Evolutionary conservation across 1,284 basidiomycete species (phyloP).

Genomic region (Moniliophthora roreri): DNA sequence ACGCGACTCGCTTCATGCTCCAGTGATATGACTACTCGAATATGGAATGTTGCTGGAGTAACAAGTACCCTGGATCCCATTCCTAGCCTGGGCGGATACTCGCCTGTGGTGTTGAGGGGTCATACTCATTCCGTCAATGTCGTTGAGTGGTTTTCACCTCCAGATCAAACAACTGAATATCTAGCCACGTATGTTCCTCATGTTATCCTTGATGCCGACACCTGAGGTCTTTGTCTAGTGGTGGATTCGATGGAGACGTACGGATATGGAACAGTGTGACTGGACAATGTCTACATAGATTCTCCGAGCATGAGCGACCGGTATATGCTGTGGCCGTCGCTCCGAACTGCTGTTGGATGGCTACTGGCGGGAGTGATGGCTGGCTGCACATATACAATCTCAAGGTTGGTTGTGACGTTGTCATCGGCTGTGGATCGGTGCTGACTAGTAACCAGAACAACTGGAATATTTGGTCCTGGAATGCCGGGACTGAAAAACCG

Average conservation of each 20-base stretch:
- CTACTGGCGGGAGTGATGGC: slow-evolving; percentile 63
- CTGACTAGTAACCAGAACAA: slow-evolving; percentile 31
- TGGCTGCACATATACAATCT: slow-evolving; percentile 58
- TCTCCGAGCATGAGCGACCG: slow-evolving; percentile 65
- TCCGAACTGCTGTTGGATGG: slow-evolving; percentile 59
- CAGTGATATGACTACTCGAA: slow-evolving; percentile 74
- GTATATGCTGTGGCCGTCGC: slow-evolving; percentile 70
- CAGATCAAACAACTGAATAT: slow-evolving; percentile 47
- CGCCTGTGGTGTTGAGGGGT: slow-evolving; percentile 52
- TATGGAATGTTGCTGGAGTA: slow-evolving; percentile 64
- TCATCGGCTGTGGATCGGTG: no score
- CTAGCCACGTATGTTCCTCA: slow-evolving; percentile 63
- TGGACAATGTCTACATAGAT: slow-evolving; percentile 68
- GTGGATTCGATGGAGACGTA: slow-evolving; percentile 74
- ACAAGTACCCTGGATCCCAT: slow-evolving; percentile 33
- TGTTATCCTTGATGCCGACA: no score
- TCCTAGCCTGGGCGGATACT: slow-evolving; percentile 32
- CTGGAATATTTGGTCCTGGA: slow-evolving; percentile 58
- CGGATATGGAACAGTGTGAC: slow-evolving; percentile 77
- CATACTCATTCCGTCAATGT: slow-evolving; percentile 68
- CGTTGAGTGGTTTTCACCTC: slow-evolving; percentile 67
- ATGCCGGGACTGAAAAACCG: slow-evolving; percentile 45
- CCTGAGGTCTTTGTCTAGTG: no score
- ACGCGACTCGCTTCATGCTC: slow-evolving; percentile 77
- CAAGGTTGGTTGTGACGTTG: slow-evolving; percentile 38